Evolutionary conservation across 192 early-diverging fungal genomes (phyloP), one percentile per base, ranked within the genome.

Genomic region (Jimgerdemannia flammicorona): DNA sequence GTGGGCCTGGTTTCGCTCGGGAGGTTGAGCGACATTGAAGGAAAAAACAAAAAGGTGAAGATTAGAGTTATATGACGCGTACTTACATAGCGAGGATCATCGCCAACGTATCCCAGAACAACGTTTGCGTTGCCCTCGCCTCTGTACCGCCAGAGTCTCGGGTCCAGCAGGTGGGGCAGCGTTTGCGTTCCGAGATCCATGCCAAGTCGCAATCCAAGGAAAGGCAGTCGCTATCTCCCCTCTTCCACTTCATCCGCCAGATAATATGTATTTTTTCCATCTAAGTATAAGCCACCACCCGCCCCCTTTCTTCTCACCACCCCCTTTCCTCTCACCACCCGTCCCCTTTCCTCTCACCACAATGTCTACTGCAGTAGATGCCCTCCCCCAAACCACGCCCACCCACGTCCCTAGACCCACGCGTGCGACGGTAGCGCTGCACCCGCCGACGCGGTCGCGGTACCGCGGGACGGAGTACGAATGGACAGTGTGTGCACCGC

Each of bases 101-200:
- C 42, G 3, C 91, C 90, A 59, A 69, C 71, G 73, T 90, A 91
- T 6, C 86, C 65, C 20, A 95, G 81, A 29, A 91, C 85, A 7
- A 92, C 78, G 78, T 91, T 93, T 40, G 83, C 85, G 80, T 95
- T 95, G 43, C 93, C 93, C 73, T 95, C 93, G 59, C 85, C 87
- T 63, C 85, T 84, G 83, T 93, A 95, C 18, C 64, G 29, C 93
- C 93, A 94, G 8, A 86, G 74, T 29, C 39, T 44, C 1, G 84
- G 75, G 20, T 72, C 17, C 71, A 76, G 82, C 49, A 85, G 78
- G 69, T 82, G 78, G 2, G 70, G 65, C 40, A 79, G 41, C n/a
- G 71, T 69, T 29, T 29, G 29, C 29, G 29, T 29, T 29, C 29
- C 29, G 29, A 29, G 29, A 1, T 29, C 29, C 29, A 29, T 29